Conservation (phyloP, 1,284 basidiomycete species). For the Hortiboletus rubellus region DNA sequence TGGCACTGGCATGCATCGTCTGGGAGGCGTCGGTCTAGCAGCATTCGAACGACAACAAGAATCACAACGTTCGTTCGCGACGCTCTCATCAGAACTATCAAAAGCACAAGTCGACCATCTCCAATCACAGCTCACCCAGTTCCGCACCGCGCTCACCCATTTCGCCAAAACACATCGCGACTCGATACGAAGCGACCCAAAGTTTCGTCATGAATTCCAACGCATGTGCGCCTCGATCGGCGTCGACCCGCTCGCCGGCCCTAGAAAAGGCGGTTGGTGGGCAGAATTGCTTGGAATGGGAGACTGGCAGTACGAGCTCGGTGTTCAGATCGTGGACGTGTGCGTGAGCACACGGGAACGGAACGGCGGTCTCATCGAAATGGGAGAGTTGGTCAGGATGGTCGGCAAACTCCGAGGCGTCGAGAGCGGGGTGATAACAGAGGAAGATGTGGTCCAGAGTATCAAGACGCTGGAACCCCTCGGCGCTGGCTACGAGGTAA, state of each 20-base stretch:
- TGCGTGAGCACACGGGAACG: slow-evolving; percentile 86
- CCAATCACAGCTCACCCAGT: slow-evolving; percentile 80
- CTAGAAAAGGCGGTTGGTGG: slow-evolving; percentile 87
- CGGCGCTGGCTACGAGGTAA: slow-evolving; percentile 85
- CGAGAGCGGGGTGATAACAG: slow-evolving; percentile 63
- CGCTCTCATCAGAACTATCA: slow-evolving; percentile 80
- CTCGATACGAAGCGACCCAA: slow-evolving; percentile 83
- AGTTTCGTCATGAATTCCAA: slow-evolving; percentile 91
- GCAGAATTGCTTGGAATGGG: slow-evolving; percentile 83
- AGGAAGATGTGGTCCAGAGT: slow-evolving; percentile 83
- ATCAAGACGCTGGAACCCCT: slow-evolving; percentile 89
- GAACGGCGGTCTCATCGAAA: slow-evolving; percentile 91
- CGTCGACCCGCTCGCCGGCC: slow-evolving; percentile 91
- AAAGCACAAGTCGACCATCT: slow-evolving; percentile 77
- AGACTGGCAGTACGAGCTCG: slow-evolving; percentile 96
- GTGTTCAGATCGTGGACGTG: slow-evolving; percentile 96
- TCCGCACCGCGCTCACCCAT: slow-evolving; percentile 75
- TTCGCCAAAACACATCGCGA: slow-evolving; percentile 86
- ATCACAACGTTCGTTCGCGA: slow-evolving; percentile 74
- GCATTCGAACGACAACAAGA: slow-evolving; percentile 75
- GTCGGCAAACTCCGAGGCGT: slow-evolving; percentile 76
- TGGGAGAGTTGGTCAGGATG: slow-evolving; percentile 81
- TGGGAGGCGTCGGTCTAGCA: slow-evolving; percentile 72
- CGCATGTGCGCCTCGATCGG: slow-evolving; percentile 96
- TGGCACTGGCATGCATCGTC: slow-evolving; percentile 55